A percentile compares a stretch with the other conserved stretches of the same genome.
These are phyloP conservation scores for Crithidia thermophila DNA, from an alignment of 208 protist genomes.

Conservation along the genomic window DNA sequence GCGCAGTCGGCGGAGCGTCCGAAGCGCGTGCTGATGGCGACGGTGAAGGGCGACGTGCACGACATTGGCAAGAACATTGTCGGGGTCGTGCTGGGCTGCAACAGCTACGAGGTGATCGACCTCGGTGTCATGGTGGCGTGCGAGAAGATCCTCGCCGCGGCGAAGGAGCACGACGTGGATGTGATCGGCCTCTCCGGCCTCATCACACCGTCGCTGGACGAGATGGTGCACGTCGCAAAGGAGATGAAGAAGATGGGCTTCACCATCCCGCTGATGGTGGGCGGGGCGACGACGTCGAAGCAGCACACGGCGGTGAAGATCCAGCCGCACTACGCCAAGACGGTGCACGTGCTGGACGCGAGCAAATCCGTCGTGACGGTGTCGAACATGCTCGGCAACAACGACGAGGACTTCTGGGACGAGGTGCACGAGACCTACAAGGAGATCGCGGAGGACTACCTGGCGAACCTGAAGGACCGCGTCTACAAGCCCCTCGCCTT, in stretches of 20 bases:
- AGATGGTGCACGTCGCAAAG: conserved; percentile 96
- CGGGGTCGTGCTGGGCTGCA: conserved; percentile 96
- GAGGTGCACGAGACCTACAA: conserved; percentile 91
- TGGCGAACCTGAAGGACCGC: conserved; percentile 89
- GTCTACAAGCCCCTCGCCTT: conserved; percentile 83
- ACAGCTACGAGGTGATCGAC: conserved; percentile 96
- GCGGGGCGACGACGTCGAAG: conserved; percentile 96
- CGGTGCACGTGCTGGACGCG: conserved; percentile 96
- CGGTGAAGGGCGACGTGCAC: conserved; percentile 98
- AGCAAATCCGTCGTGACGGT: conserved; percentile 92
- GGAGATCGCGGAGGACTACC: conserved; percentile 94
- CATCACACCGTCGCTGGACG: conserved; percentile 97
- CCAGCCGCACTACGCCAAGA: conserved; percentile 83
- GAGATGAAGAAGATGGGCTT: conserved; percentile 91
- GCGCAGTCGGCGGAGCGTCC: conserved; percentile 5
- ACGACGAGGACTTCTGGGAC: conserved; percentile 76
- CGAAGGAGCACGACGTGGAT: conserved; percentile 85
- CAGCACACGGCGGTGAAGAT: conserved; percentile 98
- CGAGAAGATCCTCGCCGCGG: conserved; percentile 92
- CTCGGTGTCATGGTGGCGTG: conserved; percentile 95
- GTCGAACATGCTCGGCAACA: conserved; percentile 61
- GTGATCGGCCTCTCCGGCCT: conserved; percentile 96
- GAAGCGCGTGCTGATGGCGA: conserved; percentile 92
- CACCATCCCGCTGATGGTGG: conserved; percentile 93
- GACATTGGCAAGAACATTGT: conserved; percentile 99